These are phyloP conservation scores for Ustilago bromivora DNA, from an alignment of 1,284 basidiomycete genomes.

Conservation along the genomic window DNA sequence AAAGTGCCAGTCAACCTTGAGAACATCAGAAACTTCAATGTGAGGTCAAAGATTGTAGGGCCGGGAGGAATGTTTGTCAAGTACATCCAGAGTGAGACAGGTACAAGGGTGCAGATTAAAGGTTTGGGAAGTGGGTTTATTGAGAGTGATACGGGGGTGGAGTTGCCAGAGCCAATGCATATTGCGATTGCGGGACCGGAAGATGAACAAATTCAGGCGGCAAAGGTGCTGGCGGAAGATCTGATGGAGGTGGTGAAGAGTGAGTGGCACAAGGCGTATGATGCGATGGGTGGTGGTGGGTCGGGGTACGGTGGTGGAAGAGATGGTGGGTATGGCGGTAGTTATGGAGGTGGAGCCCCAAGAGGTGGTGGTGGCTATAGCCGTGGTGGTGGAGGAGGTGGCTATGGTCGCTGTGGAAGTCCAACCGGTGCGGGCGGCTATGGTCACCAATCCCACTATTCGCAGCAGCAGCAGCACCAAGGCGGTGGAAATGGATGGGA, in stretches of 20 bases:
- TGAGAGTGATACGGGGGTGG: slow-evolving; percentile 90
- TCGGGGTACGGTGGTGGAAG: slow-evolving; percentile 14
- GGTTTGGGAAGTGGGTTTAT: slow-evolving; percentile 94
- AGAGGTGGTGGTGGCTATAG: slow-evolving; percentile 14
- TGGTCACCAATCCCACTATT: slow-evolving; percentile 23
- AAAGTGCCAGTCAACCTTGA: slow-evolving; percentile 81
- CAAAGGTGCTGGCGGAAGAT: slow-evolving; percentile 61
- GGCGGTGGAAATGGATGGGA: slow-evolving; percentile 15
- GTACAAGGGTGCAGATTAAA: slow-evolving; percentile 97
- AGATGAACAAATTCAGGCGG: slow-evolving; percentile 57
- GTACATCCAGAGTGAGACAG: slow-evolving; percentile 96
- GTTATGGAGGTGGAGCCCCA: slow-evolving; percentile 19
- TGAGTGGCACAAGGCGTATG: slow-evolving; percentile 64
- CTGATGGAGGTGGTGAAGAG: slow-evolving; percentile 62
- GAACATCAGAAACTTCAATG: slow-evolving; percentile 93
- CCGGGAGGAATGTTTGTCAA: slow-evolving; percentile 93
- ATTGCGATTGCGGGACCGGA: slow-evolving; percentile 64
- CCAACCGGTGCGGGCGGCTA: slow-evolving; percentile 27
- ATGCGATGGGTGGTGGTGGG: slow-evolving; percentile 26
- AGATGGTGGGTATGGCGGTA: slow-evolving; percentile 15
- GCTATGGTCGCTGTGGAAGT: slow-evolving; percentile 1
- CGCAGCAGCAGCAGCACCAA: slow-evolving; percentile 29
- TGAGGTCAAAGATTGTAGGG: slow-evolving; percentile 95
- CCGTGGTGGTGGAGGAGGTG: slow-evolving; percentile 8
- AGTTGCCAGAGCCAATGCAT: slow-evolving; percentile 91